phyloP scores from a whole-genome alignment of 192 early-diverging fungal genomes.

The Backusella parvicylindrica region DNA sequence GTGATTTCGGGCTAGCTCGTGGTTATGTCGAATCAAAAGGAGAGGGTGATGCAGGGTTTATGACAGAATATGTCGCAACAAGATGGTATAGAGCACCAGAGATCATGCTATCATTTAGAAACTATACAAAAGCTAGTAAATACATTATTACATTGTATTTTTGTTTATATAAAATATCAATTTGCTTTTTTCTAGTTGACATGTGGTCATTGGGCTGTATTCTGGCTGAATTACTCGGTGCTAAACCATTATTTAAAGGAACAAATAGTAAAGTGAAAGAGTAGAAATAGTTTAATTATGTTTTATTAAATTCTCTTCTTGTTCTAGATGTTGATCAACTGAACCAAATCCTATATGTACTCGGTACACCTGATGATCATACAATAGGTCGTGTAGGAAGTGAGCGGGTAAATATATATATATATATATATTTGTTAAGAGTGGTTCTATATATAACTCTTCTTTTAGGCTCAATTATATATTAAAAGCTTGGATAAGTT shows the following conservation, averaged over 20 bases:
- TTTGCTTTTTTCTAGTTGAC: conserved; percentile 52
- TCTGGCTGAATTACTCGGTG: conserved; percentile 93
- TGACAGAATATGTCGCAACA: conserved; percentile 99
- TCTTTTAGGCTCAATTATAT: conserved; percentile 82
- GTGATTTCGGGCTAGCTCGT: conserved; percentile 92
- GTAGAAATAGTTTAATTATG: too few species aligned
- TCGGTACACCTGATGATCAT: conserved; percentile 89
- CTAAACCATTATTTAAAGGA: conserved; percentile 93
- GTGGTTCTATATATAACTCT: too few species aligned
- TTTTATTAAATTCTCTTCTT: too few species aligned
- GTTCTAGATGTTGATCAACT: conserved; percentile 80
- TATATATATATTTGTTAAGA: too few species aligned
- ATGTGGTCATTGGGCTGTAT: conserved; percentile 99
- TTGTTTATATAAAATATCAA: too few species aligned
- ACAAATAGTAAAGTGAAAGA: conserved; percentile 65
- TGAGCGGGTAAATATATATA: conserved; percentile 59
- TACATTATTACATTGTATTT: too few species aligned
- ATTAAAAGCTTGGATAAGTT: conserved; percentile 82
- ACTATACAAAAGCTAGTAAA: conserved; percentile 86
- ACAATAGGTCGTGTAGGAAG: conserved; percentile 80
- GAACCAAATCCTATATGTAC: conserved; percentile 88
- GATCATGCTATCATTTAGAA: conserved; percentile 86
- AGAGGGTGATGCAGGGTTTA: conserved; percentile 85
- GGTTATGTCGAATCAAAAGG: conserved; percentile 68
- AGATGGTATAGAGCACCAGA: conserved; percentile 99